These are phyloP conservation scores for Centrapalus pauciflorus DNA, from an alignment of 129 eudicot species.

Conservation along the genomic window DNA sequence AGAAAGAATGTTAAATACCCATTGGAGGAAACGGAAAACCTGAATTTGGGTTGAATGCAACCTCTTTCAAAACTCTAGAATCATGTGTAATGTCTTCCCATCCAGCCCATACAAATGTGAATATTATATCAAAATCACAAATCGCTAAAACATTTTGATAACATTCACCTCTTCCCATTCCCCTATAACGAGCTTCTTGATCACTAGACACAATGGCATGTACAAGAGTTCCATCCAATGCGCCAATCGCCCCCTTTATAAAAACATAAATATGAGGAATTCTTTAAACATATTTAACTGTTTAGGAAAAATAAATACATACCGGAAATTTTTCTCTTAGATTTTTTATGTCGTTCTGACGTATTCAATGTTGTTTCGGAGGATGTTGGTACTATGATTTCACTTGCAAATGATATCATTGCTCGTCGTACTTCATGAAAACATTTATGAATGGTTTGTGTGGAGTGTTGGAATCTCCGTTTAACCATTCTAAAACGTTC, in stretches of 20 bases:
- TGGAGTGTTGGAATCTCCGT: too few species aligned
- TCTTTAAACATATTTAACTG: background rate
- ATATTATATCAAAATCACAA: conserved; percentile 8
- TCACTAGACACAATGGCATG: too few species aligned
- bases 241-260: background rate
- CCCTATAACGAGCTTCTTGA: too few species aligned
- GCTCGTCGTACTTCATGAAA: background rate
- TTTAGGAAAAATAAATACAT: background rate
- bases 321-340: background rate
- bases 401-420: background rate
- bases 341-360: background rate
- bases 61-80: background rate
- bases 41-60: too few species aligned
- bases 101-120: background rate
- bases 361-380: background rate
- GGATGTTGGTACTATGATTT: background rate
- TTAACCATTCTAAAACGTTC: too few species aligned
- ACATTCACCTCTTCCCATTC: too few species aligned
- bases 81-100: background rate
- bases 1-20: background rate
- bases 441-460: too few species aligned
- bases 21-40: too few species aligned
- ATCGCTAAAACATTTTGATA: background rate
- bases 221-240: background rate
- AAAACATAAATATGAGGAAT: background rate